Base-by-base conservation (phyloP, 176 grass and related monocot genomes). In the Themeda triandra region DNA sequence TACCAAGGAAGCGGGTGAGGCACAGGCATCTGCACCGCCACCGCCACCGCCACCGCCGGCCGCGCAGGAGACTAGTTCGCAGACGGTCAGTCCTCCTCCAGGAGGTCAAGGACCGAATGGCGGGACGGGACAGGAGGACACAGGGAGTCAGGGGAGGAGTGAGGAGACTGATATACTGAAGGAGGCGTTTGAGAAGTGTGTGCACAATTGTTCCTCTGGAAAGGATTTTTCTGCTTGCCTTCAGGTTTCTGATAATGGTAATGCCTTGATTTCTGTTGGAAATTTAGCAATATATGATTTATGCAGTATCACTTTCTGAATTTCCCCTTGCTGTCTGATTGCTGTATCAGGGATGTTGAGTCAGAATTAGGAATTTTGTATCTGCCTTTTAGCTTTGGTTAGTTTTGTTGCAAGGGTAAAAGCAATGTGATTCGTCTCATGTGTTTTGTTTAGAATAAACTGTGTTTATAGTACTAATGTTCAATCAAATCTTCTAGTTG, bases 151-250 rank as follows among this genome's bases (percentile, higher is more conserved):
- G 6, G 75, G 27, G 49, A 73, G 42, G 65, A 44, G 71, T 19
- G 74, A 15, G 6, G 27, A 63, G 0, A 14, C 33, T 0, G 35
- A 54, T 25, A 68, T 37, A 56, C 25, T 41, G 30, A 77, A 71
- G 48, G 58, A 66, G 42, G 73, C 14, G 7, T 49, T 30, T 73
- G 59, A 36, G 45, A 46, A 78, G 24, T 89, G 88, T 65, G 36
- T 1, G n/a, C 31, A 66, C 6, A 74, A 21, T 36, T 90, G 89
- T 44, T 27, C 8, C 3, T 13, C 72, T 29, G 19, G 18, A 21
- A 70, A 33, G 21, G 10, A 78, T 12, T 39, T 90, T 27, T 75
- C 13, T 40, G 84, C 89, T 63, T 90, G 89, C 39, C 84, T 90
- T 67, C 73, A 83, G 46, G 32, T 87, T 74, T 80, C 69, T 32